Evolutionary conservation across 2,329 filamentous ascomycete species (phyloP), one percentile per base, ranked within the genome.

Genomic region (Colletotrichum falcatum): DNA sequence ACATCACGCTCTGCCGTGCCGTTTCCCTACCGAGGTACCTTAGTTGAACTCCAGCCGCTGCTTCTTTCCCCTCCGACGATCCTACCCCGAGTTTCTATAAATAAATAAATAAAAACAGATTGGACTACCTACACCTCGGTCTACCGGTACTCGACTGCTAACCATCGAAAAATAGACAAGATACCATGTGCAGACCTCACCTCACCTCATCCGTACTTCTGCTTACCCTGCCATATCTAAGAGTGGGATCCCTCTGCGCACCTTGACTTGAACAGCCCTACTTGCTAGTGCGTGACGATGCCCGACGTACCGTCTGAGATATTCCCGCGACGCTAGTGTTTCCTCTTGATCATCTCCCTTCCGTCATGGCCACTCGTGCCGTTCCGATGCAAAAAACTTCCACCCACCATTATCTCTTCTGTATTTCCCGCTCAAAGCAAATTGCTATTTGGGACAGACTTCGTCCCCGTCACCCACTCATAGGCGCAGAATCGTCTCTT

Each of bases 261-360:
- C 26, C 37, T 14, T 30, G 28, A 37, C 46, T 44, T 18, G 42
- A n/a, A 39, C 37, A 39, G 26, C 35, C 11, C 26, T 18, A 7
- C 35, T 23, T 54, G 20, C n/a, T 62, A 30, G 51, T 46, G 46
- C n/a, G 35, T 20, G n/a, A n/a, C 55, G 30, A 49, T 62, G 64
- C 56, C 46, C 49, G 26, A 46, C 26, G 23, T 68, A 14, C 58
- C 58, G 46, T 58, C 51, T 30, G 28, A 53, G 58, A 42, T 28
- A 46, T 59, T 39, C 51, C 46, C 48, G 51, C 46, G 20, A 68
- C 46, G 18, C 65, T 71, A 68, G 59, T 58, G 68, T 39, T 35
- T 66, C 35, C 58, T 56, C 58, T 53, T 54, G 56, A 28, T 54
- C 33, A 5, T 54, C 68, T 71, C 64, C 68, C 68, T 71, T 67